Base-by-base conservation (phyloP, 2,329 filamentous ascomycete species). In the Diaporthe destruens region DNA sequence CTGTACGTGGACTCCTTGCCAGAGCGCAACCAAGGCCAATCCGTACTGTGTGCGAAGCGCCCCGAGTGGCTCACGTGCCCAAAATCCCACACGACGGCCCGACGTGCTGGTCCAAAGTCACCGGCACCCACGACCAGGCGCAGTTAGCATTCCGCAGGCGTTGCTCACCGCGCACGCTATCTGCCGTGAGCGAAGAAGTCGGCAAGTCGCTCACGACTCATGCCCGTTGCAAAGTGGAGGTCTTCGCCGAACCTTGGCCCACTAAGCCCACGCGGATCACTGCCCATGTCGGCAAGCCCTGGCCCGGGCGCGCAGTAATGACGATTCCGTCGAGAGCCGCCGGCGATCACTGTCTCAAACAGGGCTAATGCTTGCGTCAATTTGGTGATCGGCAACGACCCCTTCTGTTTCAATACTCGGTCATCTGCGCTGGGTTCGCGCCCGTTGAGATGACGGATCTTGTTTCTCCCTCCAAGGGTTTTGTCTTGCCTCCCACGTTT, bases 321-420 rank as follows among this genome's bases (percentile, higher is more conserved):
- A 70, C 67, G 67, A 70, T 70, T 70, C 67, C 67, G 55, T 70
- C 67, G 61, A 66, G 69, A 71, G 69, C 69, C 69, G 69, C 69
- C 71, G 71, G 53, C 56, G 66, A 70, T 72, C 56, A 55, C n/a
- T 61, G 49, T 61, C 49, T 65, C 36, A 44, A 55, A 25, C 59
- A 65, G 49, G 69, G 69, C 18, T 53, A 12, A 65, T 71, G 69
- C 69, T 53, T 71, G 69, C 56, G 20, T 51, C 44, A 66, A n/a
- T 25, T 32, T 47, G 34, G 20, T 18, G 71, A 72, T 72, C 65
- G 65, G 71, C 71, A 69, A 32, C 54, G 49, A 25, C 53, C 44
- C 55, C 56, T 63, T 59, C 65, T 61, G 56, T 72, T 61, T 69
- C 56, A 61, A 70, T 59, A 44, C 54, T 61, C 67, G 71, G 67